These are phyloP conservation scores for Lineolata rhizophorae DNA, from an alignment of 495 filamentous ascomycete genomes.

Conservation along the genomic window DNA sequence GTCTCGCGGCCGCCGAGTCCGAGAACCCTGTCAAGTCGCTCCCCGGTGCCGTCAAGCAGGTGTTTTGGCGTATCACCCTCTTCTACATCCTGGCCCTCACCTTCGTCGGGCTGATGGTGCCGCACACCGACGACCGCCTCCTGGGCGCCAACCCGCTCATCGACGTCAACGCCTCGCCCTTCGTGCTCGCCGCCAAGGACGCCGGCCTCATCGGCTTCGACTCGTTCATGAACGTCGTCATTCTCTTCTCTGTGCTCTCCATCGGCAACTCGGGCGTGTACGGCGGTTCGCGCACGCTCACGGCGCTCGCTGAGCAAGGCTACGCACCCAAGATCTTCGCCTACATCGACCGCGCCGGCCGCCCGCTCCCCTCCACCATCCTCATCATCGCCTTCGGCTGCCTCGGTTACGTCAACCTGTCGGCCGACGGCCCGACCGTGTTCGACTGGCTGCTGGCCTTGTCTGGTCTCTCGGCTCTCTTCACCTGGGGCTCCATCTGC, in stretches of 20 bases:
- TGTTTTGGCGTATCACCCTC: slow-evolving; percentile 27
- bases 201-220: slow-evolving; percentile 15
- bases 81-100: slow-evolving; percentile 16
- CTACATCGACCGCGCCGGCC: slow-evolving; percentile 17
- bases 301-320: slow-evolving; percentile 16
- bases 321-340: slow-evolving; percentile 17
- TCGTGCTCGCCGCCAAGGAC: slow-evolving; percentile 15
- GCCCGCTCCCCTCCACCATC: slow-evolving; percentile 38
- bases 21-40: slow-evolving; percentile 22
- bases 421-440: slow-evolving; percentile 10
- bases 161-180: slow-evolving; percentile 13
- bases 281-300: slow-evolving; percentile 15
- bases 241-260: slow-evolving; percentile 17
- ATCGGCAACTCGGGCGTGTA: slow-evolving; percentile 16
- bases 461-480: slow-evolving; percentile 42
- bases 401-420: slow-evolving; percentile 13
- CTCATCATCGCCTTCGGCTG: slow-evolving; percentile 32
- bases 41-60: slow-evolving; percentile 24
- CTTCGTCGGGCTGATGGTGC: slow-evolving; percentile 16
- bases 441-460: slow-evolving; percentile 48
- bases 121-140: slow-evolving; percentile 10
- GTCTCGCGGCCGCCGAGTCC: slow-evolving; percentile 25
- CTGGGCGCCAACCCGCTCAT: slow-evolving; percentile 6
- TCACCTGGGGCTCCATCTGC: slow-evolving; percentile 52
- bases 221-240: slow-evolving; percentile 18